Evolutionary conservation across 768 basidiomycete species (phyloP), one percentile per base, ranked within the genome.

Genomic region (Russula emetica): DNA sequence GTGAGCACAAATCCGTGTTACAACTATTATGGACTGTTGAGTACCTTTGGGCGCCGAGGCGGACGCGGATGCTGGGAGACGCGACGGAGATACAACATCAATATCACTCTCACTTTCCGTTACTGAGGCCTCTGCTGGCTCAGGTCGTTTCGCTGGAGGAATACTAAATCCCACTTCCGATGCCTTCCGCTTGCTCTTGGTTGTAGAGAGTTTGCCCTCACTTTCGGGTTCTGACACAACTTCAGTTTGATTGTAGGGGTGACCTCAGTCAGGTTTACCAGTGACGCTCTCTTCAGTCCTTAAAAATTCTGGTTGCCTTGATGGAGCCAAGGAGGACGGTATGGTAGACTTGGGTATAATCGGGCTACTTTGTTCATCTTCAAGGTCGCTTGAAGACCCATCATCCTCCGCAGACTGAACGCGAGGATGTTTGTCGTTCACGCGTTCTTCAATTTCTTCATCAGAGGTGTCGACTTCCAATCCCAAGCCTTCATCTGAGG

Each of bases 151-250:
- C 30, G 59, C 50, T 38, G 55, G 32, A 16, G 60, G 64, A 22
- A 55, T 64, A 22, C 60, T 34, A 32, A 58, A 65, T 20, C 49
- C 63, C 54, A 51, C 45, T 50, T 66, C 57, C 9, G 63, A 60
- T 22, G 63, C 63, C 53, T 38, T 58, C 34, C 62, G 60, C 34
- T 58, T 66, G 60, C 22, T 50, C 50, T 58, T 24, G n/a, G 30
- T 42, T 44, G 22, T 40, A 40, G 50, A 45, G 5, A 30, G 55
- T 47, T 61, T 62, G 51, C 8, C 42, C n/a, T 64, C 66, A 58
- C 67, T 67, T 63, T 77, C 76, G 34, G 76, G 52, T 65, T 78
- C 77, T 52, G 53, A 40, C 40, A 32, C 45, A 24, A 47, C 52
- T 34, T 61, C 36, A 55, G 60, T 30, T 50, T 47, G 53, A 30